Evolutionary conservation across 2,329 filamentous ascomycete species (phyloP).

Genomic region (Calonectria fujianensis): DNA sequence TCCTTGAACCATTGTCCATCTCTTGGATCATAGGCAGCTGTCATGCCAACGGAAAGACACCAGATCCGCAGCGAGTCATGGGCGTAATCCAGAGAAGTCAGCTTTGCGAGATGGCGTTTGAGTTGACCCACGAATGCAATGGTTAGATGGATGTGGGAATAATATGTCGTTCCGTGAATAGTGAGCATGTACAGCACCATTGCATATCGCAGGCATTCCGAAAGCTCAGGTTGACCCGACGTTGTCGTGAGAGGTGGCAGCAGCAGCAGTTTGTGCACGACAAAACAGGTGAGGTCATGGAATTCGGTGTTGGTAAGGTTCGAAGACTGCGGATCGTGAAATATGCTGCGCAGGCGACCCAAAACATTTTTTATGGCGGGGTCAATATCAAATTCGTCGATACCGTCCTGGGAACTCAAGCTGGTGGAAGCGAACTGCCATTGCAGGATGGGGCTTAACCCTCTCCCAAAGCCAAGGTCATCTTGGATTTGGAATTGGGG

Average conservation of each 20-base stretch:
- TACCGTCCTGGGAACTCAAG: slow-evolving; percentile 16
- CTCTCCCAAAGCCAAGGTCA: slow-evolving; percentile 67
- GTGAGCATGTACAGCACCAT: slow-evolving; percentile 71
- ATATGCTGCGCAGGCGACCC: slow-evolving; percentile 65
- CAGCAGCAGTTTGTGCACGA: slow-evolving; percentile 69
- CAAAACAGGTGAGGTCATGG: slow-evolving; percentile 74
- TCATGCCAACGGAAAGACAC: slow-evolving; percentile 65
- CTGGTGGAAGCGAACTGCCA: slow-evolving; percentile 64
- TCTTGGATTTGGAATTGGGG: slow-evolving; percentile 74
- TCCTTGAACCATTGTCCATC: slow-evolving; percentile 57
- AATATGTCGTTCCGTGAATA: slow-evolving; percentile 74
- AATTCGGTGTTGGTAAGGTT: slow-evolving; percentile 64
- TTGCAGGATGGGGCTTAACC: slow-evolving; percentile 68
- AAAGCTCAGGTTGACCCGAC: slow-evolving; percentile 49
- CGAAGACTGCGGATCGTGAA: slow-evolving; percentile 57
- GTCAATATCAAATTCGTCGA: slow-evolving; percentile 58
- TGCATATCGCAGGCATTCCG: slow-evolving; percentile 68
- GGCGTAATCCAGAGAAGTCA: slow-evolving; percentile 29
- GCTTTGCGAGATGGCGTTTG: slow-evolving; percentile 54
- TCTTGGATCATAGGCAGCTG: slow-evolving; percentile 56
- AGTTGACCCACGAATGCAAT: slow-evolving; percentile 60
- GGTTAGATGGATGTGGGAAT: slow-evolving; percentile 67
- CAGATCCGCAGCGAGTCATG: slow-evolving; percentile 62
- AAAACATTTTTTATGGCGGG: slow-evolving; percentile 61
- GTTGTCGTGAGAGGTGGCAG: slow-evolving; percentile 33